A percentile compares a stretch with the other conserved stretches of the same genome.
Conservation (phyloP, 2,329 filamentous ascomycete species). For the Sclerotinia nivalis region DNA sequence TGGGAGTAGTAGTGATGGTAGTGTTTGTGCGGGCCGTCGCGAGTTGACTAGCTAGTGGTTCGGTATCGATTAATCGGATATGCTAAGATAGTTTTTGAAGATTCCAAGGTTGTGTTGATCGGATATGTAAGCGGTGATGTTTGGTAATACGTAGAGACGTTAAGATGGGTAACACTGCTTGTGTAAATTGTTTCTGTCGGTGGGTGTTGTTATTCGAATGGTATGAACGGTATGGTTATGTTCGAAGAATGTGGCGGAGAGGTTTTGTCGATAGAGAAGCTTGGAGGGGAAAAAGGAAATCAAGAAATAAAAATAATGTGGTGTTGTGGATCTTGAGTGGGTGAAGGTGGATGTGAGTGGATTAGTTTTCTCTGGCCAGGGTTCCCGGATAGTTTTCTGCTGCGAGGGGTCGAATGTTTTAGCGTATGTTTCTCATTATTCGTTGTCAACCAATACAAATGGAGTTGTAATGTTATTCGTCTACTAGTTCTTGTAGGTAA, state of each 20-base stretch:
- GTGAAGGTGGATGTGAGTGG: not conserved
- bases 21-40: slow-evolving; percentile 22
- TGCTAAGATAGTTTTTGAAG: slow-evolving; percentile 6
- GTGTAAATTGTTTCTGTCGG: not conserved
- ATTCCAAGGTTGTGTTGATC: slow-evolving; percentile 14
- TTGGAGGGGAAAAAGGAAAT: slow-evolving; percentile 3
- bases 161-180: not conserved
- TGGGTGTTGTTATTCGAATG: not conserved
- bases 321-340: slow-evolving; percentile 10
- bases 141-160: not conserved
- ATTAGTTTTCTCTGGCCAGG: not conserved
- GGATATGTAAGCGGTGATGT: slow-evolving; percentile 9
- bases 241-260: slow-evolving; percentile 5
- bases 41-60: slow-evolving; percentile 11
- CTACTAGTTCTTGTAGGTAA: slow-evolving; percentile 7
- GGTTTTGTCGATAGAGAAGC: not conserved
- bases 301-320: slow-evolving; percentile 15
- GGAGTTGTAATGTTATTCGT: not conserved
- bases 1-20: not conserved
- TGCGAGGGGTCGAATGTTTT: slow-evolving; percentile 18
- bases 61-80: slow-evolving; percentile 18
- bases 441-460: slow-evolving; percentile 9
- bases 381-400: slow-evolving; percentile 17
- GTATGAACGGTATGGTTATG: not conserved
- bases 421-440: slow-evolving; percentile 9